Evolutionary conservation across 2,329 filamentous ascomycete species (phyloP).

Genomic region (Colletotrichum sp.): DNA sequence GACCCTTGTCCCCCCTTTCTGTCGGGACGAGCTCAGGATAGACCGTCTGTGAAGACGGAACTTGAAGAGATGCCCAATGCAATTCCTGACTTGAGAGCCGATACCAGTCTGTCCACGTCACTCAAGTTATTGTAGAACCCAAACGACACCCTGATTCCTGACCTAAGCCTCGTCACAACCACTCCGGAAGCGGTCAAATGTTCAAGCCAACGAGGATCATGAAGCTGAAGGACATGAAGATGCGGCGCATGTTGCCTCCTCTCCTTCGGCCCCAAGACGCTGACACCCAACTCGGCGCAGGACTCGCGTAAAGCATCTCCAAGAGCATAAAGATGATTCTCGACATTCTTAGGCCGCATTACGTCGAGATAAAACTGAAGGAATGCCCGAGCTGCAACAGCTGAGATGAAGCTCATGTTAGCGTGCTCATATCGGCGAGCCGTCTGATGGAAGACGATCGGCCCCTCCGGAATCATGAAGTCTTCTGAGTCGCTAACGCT

Average conservation of each 20-base stretch:
- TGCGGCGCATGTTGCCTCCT: slow-evolving; percentile 30
- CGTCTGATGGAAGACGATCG: slow-evolving; percentile 25
- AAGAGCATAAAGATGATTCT: slow-evolving; percentile 28
- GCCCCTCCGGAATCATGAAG: slow-evolving; percentile 22
- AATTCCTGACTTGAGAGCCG: background rate
- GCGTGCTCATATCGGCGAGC: slow-evolving; percentile 34
- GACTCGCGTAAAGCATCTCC: slow-evolving; percentile 25
- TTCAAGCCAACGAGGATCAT: slow-evolving; percentile 24
- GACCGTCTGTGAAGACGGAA: background rate
- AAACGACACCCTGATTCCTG: slow-evolving; percentile 31
- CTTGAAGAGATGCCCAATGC: background rate
- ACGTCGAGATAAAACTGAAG: slow-evolving; percentile 30
- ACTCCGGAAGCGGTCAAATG: slow-evolving; percentile 22
- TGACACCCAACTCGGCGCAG: slow-evolving; percentile 25
- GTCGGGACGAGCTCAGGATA: background rate
- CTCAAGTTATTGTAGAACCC: slow-evolving; percentile 29
- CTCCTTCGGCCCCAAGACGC: slow-evolving; percentile 25
- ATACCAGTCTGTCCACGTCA: slow-evolving; percentile 24
- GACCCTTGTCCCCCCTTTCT: background rate
- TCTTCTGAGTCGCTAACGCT: slow-evolving; percentile 21
- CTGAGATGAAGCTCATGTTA: slow-evolving; percentile 30
- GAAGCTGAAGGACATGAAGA: slow-evolving; percentile 30
- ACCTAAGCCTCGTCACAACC: slow-evolving; percentile 26
- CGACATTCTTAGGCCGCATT: slow-evolving; percentile 27
- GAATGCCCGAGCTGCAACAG: slow-evolving; percentile 28